Evolutionary conservation across 768 basidiomycete genomes (phyloP).

Genomic region (Lactarius pseudohatsudake): DNA sequence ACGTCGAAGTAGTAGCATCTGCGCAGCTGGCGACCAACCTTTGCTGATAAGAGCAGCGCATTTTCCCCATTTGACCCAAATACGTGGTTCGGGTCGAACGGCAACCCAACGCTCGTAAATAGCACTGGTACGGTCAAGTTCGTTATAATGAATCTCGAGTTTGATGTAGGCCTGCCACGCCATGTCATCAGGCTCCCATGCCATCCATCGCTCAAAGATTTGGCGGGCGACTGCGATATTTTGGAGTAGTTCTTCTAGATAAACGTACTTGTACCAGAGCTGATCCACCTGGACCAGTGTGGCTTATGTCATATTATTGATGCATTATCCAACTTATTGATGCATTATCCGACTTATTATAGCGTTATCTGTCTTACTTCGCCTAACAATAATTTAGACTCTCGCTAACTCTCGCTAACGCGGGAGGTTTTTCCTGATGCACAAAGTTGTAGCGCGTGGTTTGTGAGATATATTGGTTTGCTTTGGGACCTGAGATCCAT

Average conservation of each 20-base stretch:
- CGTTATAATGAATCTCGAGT: conserved; percentile 90
- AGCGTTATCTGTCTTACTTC: too few relatives aligned
- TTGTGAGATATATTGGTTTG: conserved; percentile 26
- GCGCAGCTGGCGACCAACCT: conserved; percentile 61
- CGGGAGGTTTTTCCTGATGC: too few relatives aligned
- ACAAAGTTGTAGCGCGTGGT: conserved; percentile 23
- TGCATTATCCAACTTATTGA: too few relatives aligned
- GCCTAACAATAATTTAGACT: too few relatives aligned
- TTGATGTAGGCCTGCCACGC: conserved; percentile 99
- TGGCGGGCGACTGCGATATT: conserved; percentile 96
- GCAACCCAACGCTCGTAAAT: conserved; percentile 93
- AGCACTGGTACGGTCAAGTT: conserved; percentile 85
- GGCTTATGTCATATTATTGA: too few relatives aligned
- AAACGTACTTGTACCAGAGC: conserved; percentile 99
- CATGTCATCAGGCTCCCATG: conserved; percentile 99
- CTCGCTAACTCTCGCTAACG: too few relatives aligned
- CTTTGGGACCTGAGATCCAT: conserved; percentile 25
- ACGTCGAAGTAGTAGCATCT: conserved; percentile 65
- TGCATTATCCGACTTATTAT: too few relatives aligned
- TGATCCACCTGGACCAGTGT: conserved; percentile 71
- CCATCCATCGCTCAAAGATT: conserved; percentile 99
- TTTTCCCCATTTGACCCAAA: conserved; percentile 67
- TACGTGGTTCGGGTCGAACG: conserved; percentile 61
- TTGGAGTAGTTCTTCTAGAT: conserved; percentile 93
- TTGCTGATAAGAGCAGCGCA: conserved; percentile 61